Conservation (phyloP, 306 rosid genomes). For the Chamaecrista fasciculata region DNA sequence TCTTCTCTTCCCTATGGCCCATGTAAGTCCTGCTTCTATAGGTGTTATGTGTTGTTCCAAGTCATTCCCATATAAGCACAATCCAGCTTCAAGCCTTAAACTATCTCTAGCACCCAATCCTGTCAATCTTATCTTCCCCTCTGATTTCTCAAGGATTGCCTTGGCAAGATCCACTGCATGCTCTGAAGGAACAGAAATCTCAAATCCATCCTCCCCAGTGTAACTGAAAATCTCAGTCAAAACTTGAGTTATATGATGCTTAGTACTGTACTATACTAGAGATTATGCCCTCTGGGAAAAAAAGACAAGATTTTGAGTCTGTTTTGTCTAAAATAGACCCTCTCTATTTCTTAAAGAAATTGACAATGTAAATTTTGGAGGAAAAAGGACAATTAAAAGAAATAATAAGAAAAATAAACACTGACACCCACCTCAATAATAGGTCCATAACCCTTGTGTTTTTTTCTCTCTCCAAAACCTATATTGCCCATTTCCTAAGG, state of each 20-base stretch:
- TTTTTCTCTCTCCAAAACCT: too few relatives aligned
- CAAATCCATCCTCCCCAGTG: conserved; percentile 99
- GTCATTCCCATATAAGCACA: conserved; percentile 93
- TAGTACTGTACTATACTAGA: not conserved
- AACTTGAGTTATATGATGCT: conserved; percentile 4
- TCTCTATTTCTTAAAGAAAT: too few relatives aligned
- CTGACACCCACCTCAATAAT: too few relatives aligned
- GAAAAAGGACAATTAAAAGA: too few relatives aligned
- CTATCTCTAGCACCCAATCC: conserved; percentile 97
- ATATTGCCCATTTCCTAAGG: too few relatives aligned
- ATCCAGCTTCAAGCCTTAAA: conserved; percentile 90
- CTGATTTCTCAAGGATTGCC: conserved; percentile 92
- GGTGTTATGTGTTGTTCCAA: conserved; percentile 92
- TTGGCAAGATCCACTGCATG: conserved; percentile 82
- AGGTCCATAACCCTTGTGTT: too few relatives aligned
- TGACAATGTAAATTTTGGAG: too few relatives aligned
- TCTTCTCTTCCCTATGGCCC: conserved; percentile 97
- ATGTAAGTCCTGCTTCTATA: conserved; percentile 91
- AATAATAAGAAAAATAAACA: too few relatives aligned
- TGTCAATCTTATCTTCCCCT: conserved; percentile 86
- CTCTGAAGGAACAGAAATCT: conserved; percentile 95
- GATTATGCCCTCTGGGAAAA: not conserved
- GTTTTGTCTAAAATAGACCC: too few relatives aligned
- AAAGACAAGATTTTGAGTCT: not conserved
- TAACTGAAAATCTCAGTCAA: conserved; percentile 56